Evolutionary conservation across 768 basidiomycete genomes (phyloP).

Genomic region (Lactarius akahatsu): DNA sequence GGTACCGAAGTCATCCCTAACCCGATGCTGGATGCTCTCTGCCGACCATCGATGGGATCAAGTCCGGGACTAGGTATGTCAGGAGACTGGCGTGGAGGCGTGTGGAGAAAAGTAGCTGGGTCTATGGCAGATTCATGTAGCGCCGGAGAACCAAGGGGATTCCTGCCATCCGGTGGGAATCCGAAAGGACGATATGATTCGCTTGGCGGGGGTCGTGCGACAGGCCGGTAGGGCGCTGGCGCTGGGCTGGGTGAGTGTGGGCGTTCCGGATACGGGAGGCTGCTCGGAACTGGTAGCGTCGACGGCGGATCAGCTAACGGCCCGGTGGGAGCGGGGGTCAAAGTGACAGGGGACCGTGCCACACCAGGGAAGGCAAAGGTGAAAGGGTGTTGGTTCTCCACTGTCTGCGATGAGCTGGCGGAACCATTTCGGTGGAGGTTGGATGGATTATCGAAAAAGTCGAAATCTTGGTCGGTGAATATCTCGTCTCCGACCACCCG

Average conservation of each 20-base stretch:
- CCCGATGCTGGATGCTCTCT: constrained; percentile 40
- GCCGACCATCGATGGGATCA: constrained; percentile 16
- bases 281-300: constrained; percentile 15
- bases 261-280: constrained; percentile 26
- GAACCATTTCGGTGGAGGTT: constrained; percentile 21
- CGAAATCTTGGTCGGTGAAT: constrained; percentile 31
- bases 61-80: constrained; percentile 17
- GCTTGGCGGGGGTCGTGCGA: constrained; percentile 16
- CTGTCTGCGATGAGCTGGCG: constrained; percentile 8
- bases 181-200: constrained; percentile 28
- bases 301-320: constrained; percentile 22
- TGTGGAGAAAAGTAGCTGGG: constrained; percentile 25
- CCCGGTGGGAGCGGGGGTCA: constrained; percentile 22
- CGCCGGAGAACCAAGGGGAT: constrained; percentile 13
- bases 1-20: constrained; percentile 44
- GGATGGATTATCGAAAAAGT: constrained; percentile 29
- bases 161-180: constrained; percentile 22
- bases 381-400: constrained; percentile 28
- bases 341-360: constrained; percentile 8
- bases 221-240: constrained; percentile 20
- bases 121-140: constrained; percentile 23
- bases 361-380: constrained; percentile 26
- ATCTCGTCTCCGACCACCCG: constrained; percentile 24
- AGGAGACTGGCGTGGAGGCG: constrained; percentile 23
- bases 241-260: constrained; percentile 30